phyloP scores from a whole-genome alignment of 306 rosid species.

The Inga leiocalycina region DNA sequence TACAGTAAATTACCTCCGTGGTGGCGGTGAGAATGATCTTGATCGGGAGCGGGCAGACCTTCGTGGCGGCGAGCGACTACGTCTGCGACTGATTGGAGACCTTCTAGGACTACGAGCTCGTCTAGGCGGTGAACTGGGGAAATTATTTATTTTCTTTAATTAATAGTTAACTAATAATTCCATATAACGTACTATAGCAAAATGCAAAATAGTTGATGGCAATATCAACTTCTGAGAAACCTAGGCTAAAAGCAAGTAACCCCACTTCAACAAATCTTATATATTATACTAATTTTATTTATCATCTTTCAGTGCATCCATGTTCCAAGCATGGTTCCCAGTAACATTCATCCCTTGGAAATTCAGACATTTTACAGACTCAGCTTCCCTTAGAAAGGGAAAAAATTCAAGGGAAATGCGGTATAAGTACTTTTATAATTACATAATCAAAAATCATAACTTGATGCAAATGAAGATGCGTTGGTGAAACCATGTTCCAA shows the following conservation, averaged over 20 bases:
- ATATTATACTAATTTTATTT: neutral
- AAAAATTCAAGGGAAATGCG: neutral
- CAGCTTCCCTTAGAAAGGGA: neutral
- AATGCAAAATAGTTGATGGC: constrained; percentile 3
- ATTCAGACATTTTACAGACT: neutral
- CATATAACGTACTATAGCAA: neutral
- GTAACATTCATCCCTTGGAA: neutral
- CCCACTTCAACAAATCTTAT: neutral
- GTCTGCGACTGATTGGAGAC: constrained; percentile 82
- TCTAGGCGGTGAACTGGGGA: constrained; percentile 78
- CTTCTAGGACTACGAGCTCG: constrained; percentile 94
- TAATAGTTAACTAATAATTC: constrained; percentile 12
- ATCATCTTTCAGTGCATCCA: neutral
- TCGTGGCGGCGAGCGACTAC: constrained; percentile 87
- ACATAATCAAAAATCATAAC: neutral
- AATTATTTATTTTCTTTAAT: constrained; percentile 27
- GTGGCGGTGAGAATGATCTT: constrained; percentile 69
- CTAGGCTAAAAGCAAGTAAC: neutral
- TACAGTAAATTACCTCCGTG: constrained; percentile 68
- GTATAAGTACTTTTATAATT: neutral
- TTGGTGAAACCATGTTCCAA: neutral
- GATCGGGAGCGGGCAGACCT: constrained; percentile 87
- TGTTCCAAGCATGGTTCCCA: neutral
- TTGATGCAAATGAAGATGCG: neutral
- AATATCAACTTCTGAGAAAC: neutral